These are phyloP conservation scores for Daldinia grandis DNA, from an alignment of 495 filamentous ascomycete species.

Conservation along the genomic window DNA sequence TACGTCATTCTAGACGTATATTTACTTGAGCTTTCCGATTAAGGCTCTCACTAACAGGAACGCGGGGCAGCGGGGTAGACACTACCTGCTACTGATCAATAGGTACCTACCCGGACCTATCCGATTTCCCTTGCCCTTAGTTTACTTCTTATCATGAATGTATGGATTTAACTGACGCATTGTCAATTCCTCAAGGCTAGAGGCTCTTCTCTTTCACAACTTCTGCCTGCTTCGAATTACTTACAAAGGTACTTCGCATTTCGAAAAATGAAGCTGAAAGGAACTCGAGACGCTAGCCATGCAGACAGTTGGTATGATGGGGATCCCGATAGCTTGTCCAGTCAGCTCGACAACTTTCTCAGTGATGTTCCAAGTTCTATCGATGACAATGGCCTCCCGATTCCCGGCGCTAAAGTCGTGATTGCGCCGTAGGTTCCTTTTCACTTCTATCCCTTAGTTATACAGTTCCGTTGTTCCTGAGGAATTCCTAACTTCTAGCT, in stretches of 20 bases:
- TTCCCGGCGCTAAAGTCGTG: constrained; percentile 81
- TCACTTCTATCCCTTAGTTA: constrained; percentile 1
- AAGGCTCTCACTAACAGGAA: constrained; percentile 14
- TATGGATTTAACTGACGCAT: not conserved
- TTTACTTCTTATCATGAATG: not conserved
- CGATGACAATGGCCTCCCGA: constrained; percentile 68
- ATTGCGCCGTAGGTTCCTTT: constrained; percentile 86
- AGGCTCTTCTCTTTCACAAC: not conserved
- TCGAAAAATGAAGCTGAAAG: constrained; percentile 40
- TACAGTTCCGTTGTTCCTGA: constrained; percentile 6
- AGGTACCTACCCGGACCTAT: constrained; percentile 33
- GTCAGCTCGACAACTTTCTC: constrained; percentile 84
- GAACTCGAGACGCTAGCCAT: constrained; percentile 70
- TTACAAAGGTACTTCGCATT: constrained; percentile 2
- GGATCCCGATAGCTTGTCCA: constrained; percentile 63
- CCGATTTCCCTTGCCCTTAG: constrained; percentile 9
- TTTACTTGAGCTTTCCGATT: constrained; percentile 23
- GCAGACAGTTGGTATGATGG: constrained; percentile 80
- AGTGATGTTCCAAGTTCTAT: constrained; percentile 71
- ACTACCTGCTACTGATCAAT: constrained; percentile 29
- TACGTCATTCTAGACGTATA: constrained; percentile 13
- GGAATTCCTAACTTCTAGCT: constrained; percentile 21
- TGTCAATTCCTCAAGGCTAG: not conserved
- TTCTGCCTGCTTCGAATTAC: not conserved
- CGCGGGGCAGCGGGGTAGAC: constrained; percentile 42